Evolutionary conservation across 768 basidiomycete genomes (phyloP), one percentile per base, ranked within the genome.

Genomic region (Hemileccinum impolitum): DNA sequence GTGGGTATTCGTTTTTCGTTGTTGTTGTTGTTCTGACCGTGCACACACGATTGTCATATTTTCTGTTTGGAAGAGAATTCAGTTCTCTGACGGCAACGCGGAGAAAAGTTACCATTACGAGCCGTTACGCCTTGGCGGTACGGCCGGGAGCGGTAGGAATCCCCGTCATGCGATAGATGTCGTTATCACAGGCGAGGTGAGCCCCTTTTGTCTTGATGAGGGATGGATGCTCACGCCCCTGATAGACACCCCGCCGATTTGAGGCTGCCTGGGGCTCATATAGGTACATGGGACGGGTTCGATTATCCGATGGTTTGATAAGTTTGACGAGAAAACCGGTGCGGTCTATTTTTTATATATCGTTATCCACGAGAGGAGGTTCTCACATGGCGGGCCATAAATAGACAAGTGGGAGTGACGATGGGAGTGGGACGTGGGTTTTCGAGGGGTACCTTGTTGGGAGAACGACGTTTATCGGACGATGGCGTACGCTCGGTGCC

Each of bases 261-360:
- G 80, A 81, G 50, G 69, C 71, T 34, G 81, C 82, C 8, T 90
- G 87, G 85, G 84, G 81, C 5, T 78, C 79, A 11, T 87, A 78
- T 64, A 74, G 63, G 49, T 80, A 83, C 59, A 70, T 72, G 11
- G 87, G 87, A 42, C 70, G 78, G 21, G 73, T 87, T 39, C 70
- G 77, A 30, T 51, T 69, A 23, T 70, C 70, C 34, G 80, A 85
- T 60, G 87, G 86, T 15, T 64, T 73, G 56, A 75, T 90, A 52
- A 70, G 73, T 41, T 69, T 88, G 62, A 77, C 76, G 62, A 76
- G 85, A 61, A 74, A 80, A 67, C 78, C 82, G 56, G 84, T 85
- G 57, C 52, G 79, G 52, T 45, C 30, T 45, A 48, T 54, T 41
- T 45, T 57, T 48, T 44, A 30, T 51, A 23, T 26, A 26, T 37